These are phyloP conservation scores for Conticribra weissflogii DNA, from an alignment of 108 stramenopile genomes.

Conservation along the genomic window DNA sequence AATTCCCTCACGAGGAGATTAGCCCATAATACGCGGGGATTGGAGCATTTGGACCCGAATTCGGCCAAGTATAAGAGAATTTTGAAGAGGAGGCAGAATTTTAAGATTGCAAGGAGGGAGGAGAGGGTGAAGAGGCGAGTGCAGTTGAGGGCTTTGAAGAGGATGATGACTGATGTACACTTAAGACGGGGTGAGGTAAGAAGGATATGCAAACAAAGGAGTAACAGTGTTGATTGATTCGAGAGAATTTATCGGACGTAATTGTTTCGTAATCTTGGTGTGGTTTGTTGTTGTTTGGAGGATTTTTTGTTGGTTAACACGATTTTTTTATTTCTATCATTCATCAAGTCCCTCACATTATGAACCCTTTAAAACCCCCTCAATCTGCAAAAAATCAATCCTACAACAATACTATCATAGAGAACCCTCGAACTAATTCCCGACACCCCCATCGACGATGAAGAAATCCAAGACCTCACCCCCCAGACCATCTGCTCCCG, in stretches of 20 bases:
- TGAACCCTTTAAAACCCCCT: too few species aligned
- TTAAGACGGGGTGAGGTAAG: background rate
- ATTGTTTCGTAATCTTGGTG: too few species aligned
- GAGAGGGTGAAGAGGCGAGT: background rate
- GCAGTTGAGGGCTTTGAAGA: background rate
- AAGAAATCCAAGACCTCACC: background rate
- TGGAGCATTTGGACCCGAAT: background rate
- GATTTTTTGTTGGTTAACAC: too few species aligned
- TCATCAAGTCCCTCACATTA: too few species aligned
- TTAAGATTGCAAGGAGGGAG: background rate
- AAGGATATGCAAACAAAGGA: too few species aligned
- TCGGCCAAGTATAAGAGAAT: background rate
- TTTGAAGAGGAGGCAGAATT: background rate
- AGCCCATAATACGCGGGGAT: background rate
- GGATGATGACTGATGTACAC: background rate
- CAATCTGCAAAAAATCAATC: too few species aligned
- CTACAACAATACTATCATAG: background rate
- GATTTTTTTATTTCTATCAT: too few species aligned
- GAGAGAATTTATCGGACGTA: too few species aligned
- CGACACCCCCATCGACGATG: background rate
- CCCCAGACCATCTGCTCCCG: background rate
- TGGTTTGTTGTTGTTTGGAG: too few species aligned
- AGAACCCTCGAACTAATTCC: background rate
- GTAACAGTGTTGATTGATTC: too few species aligned
- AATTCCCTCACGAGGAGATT: background rate